Base-by-base conservation (phyloP, 2,329 filamentous ascomycete species). In the Coniochaeta hoffmannii region DNA sequence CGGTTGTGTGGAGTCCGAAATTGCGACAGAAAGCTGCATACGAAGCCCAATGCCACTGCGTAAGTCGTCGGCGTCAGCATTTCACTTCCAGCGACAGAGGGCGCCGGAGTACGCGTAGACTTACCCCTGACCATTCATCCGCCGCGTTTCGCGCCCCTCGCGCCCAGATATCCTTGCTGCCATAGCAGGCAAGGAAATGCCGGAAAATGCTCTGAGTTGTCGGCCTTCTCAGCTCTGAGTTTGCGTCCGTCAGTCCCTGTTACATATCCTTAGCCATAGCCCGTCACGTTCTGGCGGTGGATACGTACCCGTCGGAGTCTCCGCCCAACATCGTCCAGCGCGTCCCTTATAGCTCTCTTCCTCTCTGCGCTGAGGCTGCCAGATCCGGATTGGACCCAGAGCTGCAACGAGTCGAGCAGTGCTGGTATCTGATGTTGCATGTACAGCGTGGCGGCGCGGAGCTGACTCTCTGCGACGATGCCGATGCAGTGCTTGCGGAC, bases 331-430 rank as follows among this genome's bases (percentile, higher is more conserved):
- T 57, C 56, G 34, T 69, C 58, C 2, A 78, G 57, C 4, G 61
- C 62, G 1, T 66, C 53, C 1, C 71, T 64, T 2, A 76, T 64
- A 0, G 55, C 57, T 30, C 63, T 61, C 50, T 69, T 75, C 12
- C 63, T 63, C 58, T 77, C 73, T 0, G 69, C 69, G 49, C 60
- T 65, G 19, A 65, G 61, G 30, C 63, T 71, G 1, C 71, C 69
- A 0, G 70, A 68, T 0, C 74, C 75, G 24, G 73, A 71, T 53
- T 73, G 64, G 1, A 77, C 66, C 76, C 76, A 80, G 0, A 78
- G 65, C 6, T 69, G 64, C 1, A 76, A 56, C 1, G 72, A 68
- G 17, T 67, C 68, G 1, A 78, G 58, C 2, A 79, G 62, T 0
- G 68, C 69, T 0, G 73, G 71, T 12, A 79, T 70, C 14, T 73